Conservation (phyloP, 176 grass and related monocot species). For the Lolium multiflorum region DNA sequence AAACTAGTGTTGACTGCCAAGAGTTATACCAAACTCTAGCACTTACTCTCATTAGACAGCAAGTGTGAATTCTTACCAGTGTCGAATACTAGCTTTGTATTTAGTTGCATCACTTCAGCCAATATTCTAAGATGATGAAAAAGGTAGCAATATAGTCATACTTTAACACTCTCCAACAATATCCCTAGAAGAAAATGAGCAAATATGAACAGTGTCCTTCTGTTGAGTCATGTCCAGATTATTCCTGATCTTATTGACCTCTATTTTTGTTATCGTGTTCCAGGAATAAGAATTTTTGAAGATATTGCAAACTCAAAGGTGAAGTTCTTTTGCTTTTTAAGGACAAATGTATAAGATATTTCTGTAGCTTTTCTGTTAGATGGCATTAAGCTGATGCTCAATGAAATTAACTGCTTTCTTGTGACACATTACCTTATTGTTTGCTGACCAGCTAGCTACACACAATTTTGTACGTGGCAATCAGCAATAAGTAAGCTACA, state of each 20-base stretch:
- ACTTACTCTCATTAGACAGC: neutral
- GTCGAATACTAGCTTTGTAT: neutral
- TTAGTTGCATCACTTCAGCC: slow-evolving; percentile 9
- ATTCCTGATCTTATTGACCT: slow-evolving; percentile 3
- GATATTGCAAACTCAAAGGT: slow-evolving; percentile 87
- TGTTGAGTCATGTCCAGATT: slow-evolving; percentile 29
- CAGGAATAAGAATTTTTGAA: slow-evolving; percentile 95
- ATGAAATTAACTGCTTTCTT: neutral
- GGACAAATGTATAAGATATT: slow-evolving; percentile 19
- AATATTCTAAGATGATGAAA: slow-evolving; percentile 20
- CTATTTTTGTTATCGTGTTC: slow-evolving; percentile 44
- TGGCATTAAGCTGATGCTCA: slow-evolving; percentile 18
- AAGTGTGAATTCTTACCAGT: neutral
- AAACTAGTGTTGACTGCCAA: slow-evolving; percentile 5
- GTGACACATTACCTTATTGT: neutral
- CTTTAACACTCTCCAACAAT: neutral
- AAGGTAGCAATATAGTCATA: slow-evolving; percentile 11
- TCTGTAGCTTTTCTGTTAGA: slow-evolving; percentile 22
- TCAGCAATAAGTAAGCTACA: too few species aligned
- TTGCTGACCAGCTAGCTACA: neutral
- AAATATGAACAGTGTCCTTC: slow-evolving; percentile 4
- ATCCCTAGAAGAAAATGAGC: slow-evolving; percentile 14
- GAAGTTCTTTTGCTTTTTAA: slow-evolving; percentile 36
- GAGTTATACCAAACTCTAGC: neutral
- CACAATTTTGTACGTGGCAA: too few species aligned